Conservation (phyloP, 306 rosid genomes). For the Quercus agrifolia region DNA sequence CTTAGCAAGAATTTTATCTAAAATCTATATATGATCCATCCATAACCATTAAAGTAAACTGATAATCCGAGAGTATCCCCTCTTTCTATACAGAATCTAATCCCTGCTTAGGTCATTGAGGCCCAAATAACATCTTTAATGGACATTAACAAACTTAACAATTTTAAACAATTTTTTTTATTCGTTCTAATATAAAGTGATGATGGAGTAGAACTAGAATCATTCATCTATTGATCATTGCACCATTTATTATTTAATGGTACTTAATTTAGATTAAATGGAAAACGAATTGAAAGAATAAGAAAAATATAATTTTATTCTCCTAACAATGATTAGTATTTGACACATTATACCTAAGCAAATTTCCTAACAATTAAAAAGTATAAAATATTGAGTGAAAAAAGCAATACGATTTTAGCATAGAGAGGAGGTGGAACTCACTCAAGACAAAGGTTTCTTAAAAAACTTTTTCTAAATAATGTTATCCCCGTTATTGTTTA, state of each 20-base stretch:
- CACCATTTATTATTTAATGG: not conserved
- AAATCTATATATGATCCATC: not conserved
- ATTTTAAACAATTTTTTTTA: not conserved
- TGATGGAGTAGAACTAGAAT: not conserved
- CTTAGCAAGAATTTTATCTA: not conserved
- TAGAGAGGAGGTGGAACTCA: conserved; percentile 4
- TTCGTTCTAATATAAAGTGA: not conserved
- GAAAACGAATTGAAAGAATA: not conserved
- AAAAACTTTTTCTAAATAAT: conserved; percentile 11
- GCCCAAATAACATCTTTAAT: conserved; percentile 16
- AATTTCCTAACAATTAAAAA: not conserved
- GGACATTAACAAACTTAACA: conserved; percentile 8
- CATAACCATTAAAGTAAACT: not conserved
- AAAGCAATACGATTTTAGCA: not conserved
- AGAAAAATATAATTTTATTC: not conserved
- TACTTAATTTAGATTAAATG: not conserved
- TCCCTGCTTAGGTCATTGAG: not conserved
- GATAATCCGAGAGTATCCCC: not conserved
- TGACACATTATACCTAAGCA: not conserved
- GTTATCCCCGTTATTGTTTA: not conserved
- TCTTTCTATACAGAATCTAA: not conserved
- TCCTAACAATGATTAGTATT: conserved; percentile 18
- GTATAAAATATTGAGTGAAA: not conserved
- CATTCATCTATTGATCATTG: conserved; percentile 19
- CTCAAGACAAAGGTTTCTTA: conserved; percentile 8